Evolutionary conservation across 495 filamentous ascomycete species (phyloP), one percentile per base, ranked within the genome.

Genomic region (Thozetella sp.): DNA sequence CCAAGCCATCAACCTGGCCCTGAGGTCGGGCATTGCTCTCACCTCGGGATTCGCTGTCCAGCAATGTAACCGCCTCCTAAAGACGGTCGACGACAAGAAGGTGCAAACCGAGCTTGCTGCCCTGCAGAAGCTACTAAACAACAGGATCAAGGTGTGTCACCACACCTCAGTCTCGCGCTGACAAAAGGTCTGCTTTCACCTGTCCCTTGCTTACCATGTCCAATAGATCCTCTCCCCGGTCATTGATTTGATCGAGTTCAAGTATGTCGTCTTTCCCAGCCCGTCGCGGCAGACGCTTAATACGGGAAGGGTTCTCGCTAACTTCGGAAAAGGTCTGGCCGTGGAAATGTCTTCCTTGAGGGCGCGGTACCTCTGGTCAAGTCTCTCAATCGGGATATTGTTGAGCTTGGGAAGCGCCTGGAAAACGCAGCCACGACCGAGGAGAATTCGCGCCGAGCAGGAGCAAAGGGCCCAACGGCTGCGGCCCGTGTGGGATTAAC

Each of bases 281-380:
- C 37, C 3, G 26, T 46, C 23, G 3, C 13, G 23, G 15, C 25
- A 22, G 26, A 23, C 10, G 23, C 10, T 34, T 54, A 23, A 55
- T 6, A 43, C 11, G 20, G 25, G 9, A 40, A 40, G 13, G 22
- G 27, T 17, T 63, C 30, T 27, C 15, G 12, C 43, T 51, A 20
- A 22, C 65, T 67, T 40, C 55, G 53, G 23, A 54, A 55, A 46
- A 93, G 90, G 63, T 92, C 93, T 62, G 92, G 93, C 3, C 86
- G 96, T 64, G 96, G 96, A n/a, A 97, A 99, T 67, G 92, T 93
- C 0, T 91, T 93, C 54, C 81, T 99, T 2, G 93, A 97, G 67
- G 92, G 91, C 22, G 94, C 96, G 0, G 87, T 96, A 10, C 86
- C 85, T 11, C 84, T 96, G 22, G 96, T 94, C 17, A 95, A 94